phyloP scores from a whole-genome alignment of 805 yeast genomes.

The Zygotorulaspora chibaensis region DNA sequence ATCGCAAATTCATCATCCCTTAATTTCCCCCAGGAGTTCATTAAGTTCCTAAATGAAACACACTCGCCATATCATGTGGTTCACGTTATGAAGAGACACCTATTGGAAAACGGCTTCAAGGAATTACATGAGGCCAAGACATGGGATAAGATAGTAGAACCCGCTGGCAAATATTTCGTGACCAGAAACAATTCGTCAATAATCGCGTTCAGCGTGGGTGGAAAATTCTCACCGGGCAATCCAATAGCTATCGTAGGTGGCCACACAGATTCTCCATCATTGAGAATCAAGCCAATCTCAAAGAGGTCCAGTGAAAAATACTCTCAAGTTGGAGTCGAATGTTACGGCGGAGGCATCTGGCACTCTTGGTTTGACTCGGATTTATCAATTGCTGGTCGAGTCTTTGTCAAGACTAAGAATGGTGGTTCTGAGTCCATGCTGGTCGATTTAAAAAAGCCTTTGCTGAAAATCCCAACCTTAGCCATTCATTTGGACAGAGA shows the following conservation, averaged over 20 bases:
- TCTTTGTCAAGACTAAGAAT: slow-evolving; percentile 52
- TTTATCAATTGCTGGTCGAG: slow-evolving; percentile 86
- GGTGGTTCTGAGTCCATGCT: slow-evolving; percentile 59
- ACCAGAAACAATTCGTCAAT: slow-evolving; percentile 88
- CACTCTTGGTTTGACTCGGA: slow-evolving; percentile 98
- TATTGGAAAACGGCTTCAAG: slow-evolving; percentile 59
- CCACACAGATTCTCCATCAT: slow-evolving; percentile 91
- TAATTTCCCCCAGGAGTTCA: slow-evolving; percentile 48
- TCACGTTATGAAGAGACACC: slow-evolving; percentile 51
- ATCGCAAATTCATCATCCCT: slow-evolving; percentile 8
- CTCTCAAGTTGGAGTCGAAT: slow-evolving; percentile 86
- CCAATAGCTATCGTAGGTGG: slow-evolving; percentile 91
- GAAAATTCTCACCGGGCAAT: slow-evolving; percentile 65
- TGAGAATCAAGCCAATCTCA: slow-evolving; percentile 84
- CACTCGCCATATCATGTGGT: slow-evolving; percentile 97
- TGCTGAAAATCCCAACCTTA: slow-evolving; percentile 86
- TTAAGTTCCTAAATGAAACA: slow-evolving; percentile 72
- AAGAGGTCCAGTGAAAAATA: slow-evolving; percentile 67
- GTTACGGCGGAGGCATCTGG: slow-evolving; percentile 95
- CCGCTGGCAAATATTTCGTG: slow-evolving; percentile 70
- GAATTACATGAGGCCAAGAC: slow-evolving; percentile 66
- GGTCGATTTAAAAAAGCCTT: slow-evolving; percentile 76
- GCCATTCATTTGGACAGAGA: slow-evolving; percentile 88
- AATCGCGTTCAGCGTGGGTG: slow-evolving; percentile 82
- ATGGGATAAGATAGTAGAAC: slow-evolving; percentile 57